phyloP scores from a whole-genome alignment of 2,329 filamentous ascomycete genomes.

The Sporothrix luriei region DNA sequence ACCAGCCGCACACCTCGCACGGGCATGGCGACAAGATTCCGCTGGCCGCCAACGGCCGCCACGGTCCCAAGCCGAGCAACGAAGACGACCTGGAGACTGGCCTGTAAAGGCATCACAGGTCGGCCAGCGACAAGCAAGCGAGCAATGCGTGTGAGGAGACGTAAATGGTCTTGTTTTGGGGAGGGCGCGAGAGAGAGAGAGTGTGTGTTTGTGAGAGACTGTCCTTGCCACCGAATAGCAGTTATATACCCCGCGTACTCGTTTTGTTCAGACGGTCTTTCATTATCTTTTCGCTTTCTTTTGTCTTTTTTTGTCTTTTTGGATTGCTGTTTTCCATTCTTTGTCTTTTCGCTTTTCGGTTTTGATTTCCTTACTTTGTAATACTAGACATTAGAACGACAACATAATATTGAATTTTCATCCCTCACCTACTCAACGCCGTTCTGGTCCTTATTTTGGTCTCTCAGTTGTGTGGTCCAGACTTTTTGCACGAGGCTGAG shows the following conservation, averaged over 20 bases:
- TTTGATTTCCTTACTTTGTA: neutral
- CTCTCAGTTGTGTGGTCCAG: neutral
- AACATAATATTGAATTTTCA: neutral
- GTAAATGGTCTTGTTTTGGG: neutral
- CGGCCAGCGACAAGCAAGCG: neutral
- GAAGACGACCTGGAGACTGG: neutral
- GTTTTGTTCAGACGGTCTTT: constrained; percentile 3
- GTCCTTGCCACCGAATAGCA: neutral
- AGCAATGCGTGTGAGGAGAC: neutral
- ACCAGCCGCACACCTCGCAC: neutral
- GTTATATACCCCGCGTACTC: constrained; percentile 2
- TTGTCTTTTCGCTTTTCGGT: neutral
- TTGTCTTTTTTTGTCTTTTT: neutral
- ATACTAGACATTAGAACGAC: neutral
- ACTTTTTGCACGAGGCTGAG: neutral
- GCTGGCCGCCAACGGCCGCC: constrained; percentile 4
- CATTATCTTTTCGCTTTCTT: no score
- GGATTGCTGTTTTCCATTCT: neutral
- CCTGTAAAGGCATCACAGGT: neutral
- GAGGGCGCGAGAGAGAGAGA: neutral
- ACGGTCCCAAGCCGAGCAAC: constrained; percentile 6
- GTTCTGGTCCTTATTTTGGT: neutral
- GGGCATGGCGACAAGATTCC: neutral
- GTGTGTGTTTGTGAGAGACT: neutral
- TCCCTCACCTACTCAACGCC: neutral